Base-by-base conservation (phyloP, 106 monocot species). In the Acorus calamus region DNA sequence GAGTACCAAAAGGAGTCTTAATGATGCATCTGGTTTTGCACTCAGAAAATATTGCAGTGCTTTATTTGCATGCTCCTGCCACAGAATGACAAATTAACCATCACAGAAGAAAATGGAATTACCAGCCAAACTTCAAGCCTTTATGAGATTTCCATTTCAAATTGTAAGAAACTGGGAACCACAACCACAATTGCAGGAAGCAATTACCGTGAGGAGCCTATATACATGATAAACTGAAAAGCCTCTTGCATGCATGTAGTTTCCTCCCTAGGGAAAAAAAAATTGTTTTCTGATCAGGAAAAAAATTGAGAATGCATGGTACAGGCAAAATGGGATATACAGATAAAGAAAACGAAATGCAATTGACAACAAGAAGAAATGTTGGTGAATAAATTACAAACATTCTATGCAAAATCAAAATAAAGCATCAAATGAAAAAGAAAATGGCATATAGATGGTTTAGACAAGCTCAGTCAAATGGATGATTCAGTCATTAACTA, bases 11-110 rank as follows among this genome's bases (percentile, higher is more conserved):
- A 93, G 81, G 11, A 70, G 81, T 58, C 78, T 70, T 50, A 93
- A 69, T 46, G 93, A 61, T 3, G 60, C 67, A 53, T 86, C 66
- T 10, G 71, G 11, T 57, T 83, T 81, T 57, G 66, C 52, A 66
- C 78, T 81, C 11, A 77, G 57, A 69, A 89, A 93, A 81, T 81
- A 84, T 53, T 89, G 89, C 72, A 89, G 70, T 50, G 93, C 89
- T 77, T 83, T 86, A 42, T 72, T 83, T 74, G 93, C 88, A 79
- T 89, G 74, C 60, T 83, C 93, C 93, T 93, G 74, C 54, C 63
- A 60, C 65, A 11, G 41, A 72, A 59, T 28, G 28, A 28, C 28
- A 28, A 28, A 28, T 28, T 28, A 28, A 28, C 28, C 28, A 28
- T 28, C 28, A 28, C 28, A 28, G 28, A 28, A 28, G 28, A 28